Evolutionary conservation across 2,329 filamentous ascomycete genomes (phyloP), one percentile per base, ranked within the genome.

Genomic region (Ascochyta lentis): DNA sequence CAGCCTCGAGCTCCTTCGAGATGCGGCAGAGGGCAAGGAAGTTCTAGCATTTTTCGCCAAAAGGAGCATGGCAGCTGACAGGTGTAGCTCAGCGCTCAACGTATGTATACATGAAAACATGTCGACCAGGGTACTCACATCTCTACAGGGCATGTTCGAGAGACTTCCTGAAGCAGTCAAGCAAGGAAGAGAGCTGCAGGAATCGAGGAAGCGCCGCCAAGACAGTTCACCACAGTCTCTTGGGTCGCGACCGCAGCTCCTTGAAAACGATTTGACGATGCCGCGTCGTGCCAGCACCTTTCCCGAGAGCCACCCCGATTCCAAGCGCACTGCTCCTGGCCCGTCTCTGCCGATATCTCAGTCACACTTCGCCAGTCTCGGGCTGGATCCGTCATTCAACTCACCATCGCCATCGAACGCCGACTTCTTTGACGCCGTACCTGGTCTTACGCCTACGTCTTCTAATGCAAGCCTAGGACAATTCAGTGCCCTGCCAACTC

Each of bases 61-160:
- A 66, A 89, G 89, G 67, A 97, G 92, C 70, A 84, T 96, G 81
- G 92, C 93, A 33, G 95, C 95, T 3, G 92, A 97, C 71, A 84
- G 91, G 58, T 95, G 96, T 68, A 91, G 90, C 1, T 83, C 82
- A 41, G 89, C 91, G 37, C 81, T 99, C 26, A 85, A 87, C 71
- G 91, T 94, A 81, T 74, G 86, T 78, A 6, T 33, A 34, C 15
- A 19, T 3, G 19, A 19, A 19, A 19, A 19, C 19, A 19, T 19
- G 2, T 19, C 19, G 19, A 19, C 19, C 2, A 19, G 19, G 19
- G 19, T 24, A 44, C 62, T 69, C 44, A 69, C 42, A 35, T 4
- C 22, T 27, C 15, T 22, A 12, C 65, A 95, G 91, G 82, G 83
- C 44, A 82, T 97, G 7, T 97, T 98, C 72, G 90, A 95, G 57